Conservation (phyloP, 139 green algal species). For the Chlamydomonas eustigma region DNA sequence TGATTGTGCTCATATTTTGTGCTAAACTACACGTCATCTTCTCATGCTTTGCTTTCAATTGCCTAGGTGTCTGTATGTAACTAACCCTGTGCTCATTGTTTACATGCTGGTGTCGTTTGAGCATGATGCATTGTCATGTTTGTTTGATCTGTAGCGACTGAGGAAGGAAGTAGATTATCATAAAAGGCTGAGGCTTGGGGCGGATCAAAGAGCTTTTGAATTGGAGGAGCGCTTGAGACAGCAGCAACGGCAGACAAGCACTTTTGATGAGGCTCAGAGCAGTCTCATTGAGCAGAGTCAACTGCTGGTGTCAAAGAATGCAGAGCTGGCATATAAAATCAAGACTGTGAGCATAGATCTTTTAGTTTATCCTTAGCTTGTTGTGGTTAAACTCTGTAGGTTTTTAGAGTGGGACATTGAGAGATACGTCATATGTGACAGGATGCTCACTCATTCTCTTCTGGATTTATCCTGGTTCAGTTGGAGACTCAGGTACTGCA, state of each 20-base stretch:
- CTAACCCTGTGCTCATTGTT: no score
- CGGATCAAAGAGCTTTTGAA: constrained; percentile 24
- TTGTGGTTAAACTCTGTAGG: not conserved
- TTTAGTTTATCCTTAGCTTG: constrained; percentile 5
- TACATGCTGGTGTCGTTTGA: no score
- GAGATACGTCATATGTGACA: not conserved
- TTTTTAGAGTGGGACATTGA: not conserved
- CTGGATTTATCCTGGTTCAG: not conserved
- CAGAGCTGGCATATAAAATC: constrained; percentile 24
- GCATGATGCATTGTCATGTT: not conserved
- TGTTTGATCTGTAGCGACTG: constrained; percentile 5
- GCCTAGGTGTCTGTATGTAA: no score
- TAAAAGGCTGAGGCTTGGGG: constrained; percentile 27
- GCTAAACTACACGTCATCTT: no score
- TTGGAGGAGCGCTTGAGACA: constrained; percentile 20
- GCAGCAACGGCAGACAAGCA: not conserved
- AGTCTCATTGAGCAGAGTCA: constrained; percentile 28
- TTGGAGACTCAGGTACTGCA: not conserved
- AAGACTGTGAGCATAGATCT: constrained; percentile 15
- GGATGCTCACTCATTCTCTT: not conserved
- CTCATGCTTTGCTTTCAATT: no score
- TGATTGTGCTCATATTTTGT: no score
- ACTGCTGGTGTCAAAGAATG: constrained; percentile 30
- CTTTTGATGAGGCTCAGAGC: constrained; percentile 35
- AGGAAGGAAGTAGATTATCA: constrained; percentile 39